Base-by-base conservation (phyloP, 1,139 yeast genomes). In the Geotrichum phurueaensis region DNA sequence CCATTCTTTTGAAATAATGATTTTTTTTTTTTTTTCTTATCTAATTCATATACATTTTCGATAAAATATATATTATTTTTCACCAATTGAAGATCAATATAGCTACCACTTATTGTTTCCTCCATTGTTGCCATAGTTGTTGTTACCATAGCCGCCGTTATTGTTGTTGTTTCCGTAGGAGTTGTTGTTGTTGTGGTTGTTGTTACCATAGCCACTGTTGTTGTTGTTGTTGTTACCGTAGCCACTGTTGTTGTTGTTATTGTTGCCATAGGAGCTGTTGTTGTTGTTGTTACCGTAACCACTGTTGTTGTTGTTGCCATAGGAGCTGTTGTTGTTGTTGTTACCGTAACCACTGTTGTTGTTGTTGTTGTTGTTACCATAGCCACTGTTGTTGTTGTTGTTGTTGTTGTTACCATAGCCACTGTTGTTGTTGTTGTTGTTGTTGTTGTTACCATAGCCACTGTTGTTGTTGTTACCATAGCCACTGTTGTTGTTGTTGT, bases 121-220 rank as follows among this genome's bases (percentile, higher is more conserved):
- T 1, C 45, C 45, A n/a, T 39, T 39, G 45, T 39, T 39, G 18
- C 54, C 45, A n/a, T 33, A 29, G 45, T 6, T 39, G 45, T 39
- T 33, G n/a, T n/a, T n/a, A n/a, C n/a, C n/a, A n/a, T n/a, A n/a
- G n/a, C n/a, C n/a, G n/a, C n/a, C n/a, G n/a, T n/a, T n/a, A n/a
- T n/a, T n/a, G n/a, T n/a, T n/a, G n/a, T 45, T 33, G 49, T 27
- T 53, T 22, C 50, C 3, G 6, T 22, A 49, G 36, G 13, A 22
- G 9, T 20, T 22, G 51, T 45, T 43, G 29, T 54, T 54, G n/a
- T n/a, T n/a, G n/a, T n/a, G n/a, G 51, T 45, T 47, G 27, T 54
- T 43, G 12, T 49, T 18, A 25, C 43, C 56, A 15, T 33, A 22
- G 29, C 52, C 51, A 22, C 47, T 23, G 47, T 33, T 36, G 55